Conservation (phyloP, 2,329 filamentous ascomycete species). For the Xylariales sp. region DNA sequence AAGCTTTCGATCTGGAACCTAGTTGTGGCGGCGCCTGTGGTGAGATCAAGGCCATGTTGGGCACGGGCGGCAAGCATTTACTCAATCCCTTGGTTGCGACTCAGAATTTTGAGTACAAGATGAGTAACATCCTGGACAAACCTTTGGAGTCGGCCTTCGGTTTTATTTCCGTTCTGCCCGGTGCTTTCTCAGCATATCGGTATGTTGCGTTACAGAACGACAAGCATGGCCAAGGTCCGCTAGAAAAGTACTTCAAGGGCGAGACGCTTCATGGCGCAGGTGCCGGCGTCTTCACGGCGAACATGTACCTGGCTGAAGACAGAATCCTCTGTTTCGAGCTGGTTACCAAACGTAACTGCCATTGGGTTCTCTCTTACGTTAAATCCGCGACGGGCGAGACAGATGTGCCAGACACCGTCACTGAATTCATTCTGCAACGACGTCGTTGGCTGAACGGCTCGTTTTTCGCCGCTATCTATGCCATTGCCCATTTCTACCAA, state of each 20-base stretch:
- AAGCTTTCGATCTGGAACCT: slow-evolving; percentile 96
- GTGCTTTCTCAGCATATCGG: slow-evolving; percentile 92
- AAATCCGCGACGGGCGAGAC: slow-evolving; percentile 98
- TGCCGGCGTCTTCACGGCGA: slow-evolving; percentile 96
- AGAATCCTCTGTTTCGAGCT: slow-evolving; percentile 97
- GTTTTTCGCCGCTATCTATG: slow-evolving; percentile 97
- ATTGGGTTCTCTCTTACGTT: slow-evolving; percentile 98
- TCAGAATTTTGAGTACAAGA: slow-evolving; percentile 99
- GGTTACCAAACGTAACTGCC: slow-evolving; percentile 95
- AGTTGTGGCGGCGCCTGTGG: slow-evolving; percentile 98
- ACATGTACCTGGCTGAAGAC: slow-evolving; percentile 93
- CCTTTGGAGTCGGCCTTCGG: slow-evolving; percentile 97
- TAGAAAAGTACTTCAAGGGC: slow-evolving; percentile 99
- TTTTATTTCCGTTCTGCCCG: slow-evolving; percentile 96
- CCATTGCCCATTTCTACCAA: slow-evolving; percentile 93
- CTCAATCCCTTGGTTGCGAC: slow-evolving; percentile 95
- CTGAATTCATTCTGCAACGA: slow-evolving; percentile 94
- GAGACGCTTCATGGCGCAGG: slow-evolving; percentile 96
- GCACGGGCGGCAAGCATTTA: slow-evolving; percentile 82
- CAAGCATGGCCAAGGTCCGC: slow-evolving; percentile 90
- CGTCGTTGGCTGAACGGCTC: slow-evolving; percentile 97
- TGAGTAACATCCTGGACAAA: slow-evolving; percentile 99
- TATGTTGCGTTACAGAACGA: slow-evolving; percentile 98
- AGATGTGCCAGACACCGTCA: slow-evolving; percentile 93
- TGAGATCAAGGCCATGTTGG: slow-evolving; percentile 97